Evolutionary conservation across 2,329 filamentous ascomycete species (phyloP).

Genomic region (Fusarium palustre): DNA sequence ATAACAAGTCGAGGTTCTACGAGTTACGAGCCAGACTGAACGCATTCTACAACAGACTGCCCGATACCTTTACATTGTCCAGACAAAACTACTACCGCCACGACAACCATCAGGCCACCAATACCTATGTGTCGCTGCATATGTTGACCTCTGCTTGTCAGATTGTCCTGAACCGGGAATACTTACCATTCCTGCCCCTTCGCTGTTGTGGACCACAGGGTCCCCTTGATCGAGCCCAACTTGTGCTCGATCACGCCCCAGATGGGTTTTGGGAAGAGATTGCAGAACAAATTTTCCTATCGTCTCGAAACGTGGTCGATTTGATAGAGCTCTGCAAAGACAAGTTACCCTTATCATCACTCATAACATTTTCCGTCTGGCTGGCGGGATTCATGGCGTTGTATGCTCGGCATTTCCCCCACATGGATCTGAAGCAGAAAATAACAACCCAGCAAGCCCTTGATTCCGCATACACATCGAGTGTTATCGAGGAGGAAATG

Average conservation of each 20-base stretch:
- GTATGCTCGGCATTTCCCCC: slow-evolving; percentile 74
- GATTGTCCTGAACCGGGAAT: slow-evolving; percentile 13
- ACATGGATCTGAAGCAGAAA: slow-evolving; percentile 69
- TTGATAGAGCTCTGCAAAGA: slow-evolving; percentile 72
- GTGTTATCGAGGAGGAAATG: slow-evolving; percentile 10
- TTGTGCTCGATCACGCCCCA: neutral
- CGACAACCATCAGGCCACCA: slow-evolving; percentile 60
- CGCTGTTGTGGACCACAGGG: neutral
- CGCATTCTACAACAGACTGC: slow-evolving; percentile 56
- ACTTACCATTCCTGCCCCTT: slow-evolving; percentile 1
- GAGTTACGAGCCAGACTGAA: slow-evolving; percentile 64
- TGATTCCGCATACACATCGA: neutral
- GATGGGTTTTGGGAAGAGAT: slow-evolving; percentile 8
- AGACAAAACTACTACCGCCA: slow-evolving; percentile 43
- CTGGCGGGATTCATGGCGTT: slow-evolving; percentile 73
- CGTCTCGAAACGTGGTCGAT: slow-evolving; percentile 72
- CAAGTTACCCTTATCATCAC: slow-evolving; percentile 74
- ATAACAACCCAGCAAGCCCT: slow-evolving; percentile 1
- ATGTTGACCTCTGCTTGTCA: slow-evolving; percentile 13
- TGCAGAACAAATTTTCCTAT: slow-evolving; percentile 50
- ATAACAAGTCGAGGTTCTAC: slow-evolving; percentile 65
- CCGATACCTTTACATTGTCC: slow-evolving; percentile 68
- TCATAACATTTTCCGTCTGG: slow-evolving; percentile 75
- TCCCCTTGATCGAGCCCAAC: neutral
- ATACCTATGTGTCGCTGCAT: slow-evolving; percentile 6